Evolutionary conservation across 768 basidiomycete species (phyloP).

Genomic region (Boletus bicolor): DNA sequence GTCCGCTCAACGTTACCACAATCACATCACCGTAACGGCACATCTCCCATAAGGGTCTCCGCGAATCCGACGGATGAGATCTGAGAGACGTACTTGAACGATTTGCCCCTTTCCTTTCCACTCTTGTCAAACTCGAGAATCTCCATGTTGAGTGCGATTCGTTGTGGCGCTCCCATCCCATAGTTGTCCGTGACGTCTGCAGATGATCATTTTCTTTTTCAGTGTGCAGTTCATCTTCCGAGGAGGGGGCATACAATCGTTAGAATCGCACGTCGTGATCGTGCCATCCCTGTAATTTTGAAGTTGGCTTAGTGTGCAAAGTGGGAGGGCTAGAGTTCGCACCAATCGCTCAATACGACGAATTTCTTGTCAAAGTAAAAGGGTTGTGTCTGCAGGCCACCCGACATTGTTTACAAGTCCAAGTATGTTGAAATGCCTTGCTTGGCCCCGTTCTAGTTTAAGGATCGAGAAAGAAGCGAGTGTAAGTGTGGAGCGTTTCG

Average conservation of each 20-base stretch:
- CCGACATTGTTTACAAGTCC: conserved; percentile 10
- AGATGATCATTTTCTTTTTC: background rate
- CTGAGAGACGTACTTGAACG: conserved; percentile 42
- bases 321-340: conserved; percentile 23
- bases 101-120: conserved; percentile 17
- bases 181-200: conserved; percentile 86
- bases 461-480: background rate
- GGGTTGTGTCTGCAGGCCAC: conserved; percentile 12
- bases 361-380: conserved; percentile 65
- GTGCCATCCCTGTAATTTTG: conserved; percentile 75
- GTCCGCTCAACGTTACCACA: background rate
- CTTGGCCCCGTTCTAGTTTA: background rate
- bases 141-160: conserved; percentile 63
- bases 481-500: background rate
- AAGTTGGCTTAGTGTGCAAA: background rate
- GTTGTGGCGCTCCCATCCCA: conserved; percentile 72
- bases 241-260: conserved; percentile 71
- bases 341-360: conserved; percentile 91
- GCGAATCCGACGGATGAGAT: background rate
- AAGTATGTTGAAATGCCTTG: background rate
- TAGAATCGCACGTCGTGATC: conserved; percentile 89
- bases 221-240: background rate
- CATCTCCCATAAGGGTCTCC: background rate
- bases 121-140: conserved; percentile 53
- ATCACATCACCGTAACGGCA: background rate